Base-by-base conservation (phyloP, 768 basidiomycete genomes). In the Polyporus arcularius region DNA sequence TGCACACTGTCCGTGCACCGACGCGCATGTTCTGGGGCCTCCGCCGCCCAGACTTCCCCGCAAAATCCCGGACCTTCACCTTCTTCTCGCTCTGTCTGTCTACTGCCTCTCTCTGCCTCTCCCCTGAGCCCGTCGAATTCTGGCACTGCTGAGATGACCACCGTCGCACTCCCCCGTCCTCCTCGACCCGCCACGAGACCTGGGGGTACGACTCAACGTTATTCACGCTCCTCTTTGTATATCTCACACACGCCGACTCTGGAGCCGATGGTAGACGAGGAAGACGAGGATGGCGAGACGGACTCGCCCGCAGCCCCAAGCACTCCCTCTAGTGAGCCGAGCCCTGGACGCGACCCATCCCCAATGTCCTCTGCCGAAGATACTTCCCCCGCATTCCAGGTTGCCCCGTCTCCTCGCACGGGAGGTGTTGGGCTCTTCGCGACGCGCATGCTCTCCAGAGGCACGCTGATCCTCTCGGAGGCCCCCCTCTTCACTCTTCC, bases 351-450 rank as follows among this genome's bases (percentile, higher is more conserved):
- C n/a, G 62, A 59, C 14, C 45, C 58, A 9, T 56, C 54, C 8
- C 43, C 53, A 4, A n/a, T 21, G 16, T 18, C 53, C 38, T 26
- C 18, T 53, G 31, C 45, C 15, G 61, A 63, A 15, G 58, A 64
- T 14, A 35, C 57, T 31, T 62, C 51, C 30, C 63, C 57, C 48
- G 58, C 46, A 21, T 72, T 50, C 63, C 62, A 31, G 54, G 50
- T 63, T 1, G 40, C 62, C 14, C 43, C 57, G 5, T 35, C 62
- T 2, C 61, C 57, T 15, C 53, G 40, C 16, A 49, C 61, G 43
- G 70, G 70, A 28, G 73, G 72, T 46, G 64, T 66, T 39, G 72
- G 72, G 1, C 52, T 72, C 28, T 61, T 71, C 58, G 72, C 73
- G 6, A 65, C 67, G 6, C 65, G 67, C 12, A 53, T 65, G 31